Conservation (phyloP, 805 yeast genomes). For the Brettanomyces nanus region DNA sequence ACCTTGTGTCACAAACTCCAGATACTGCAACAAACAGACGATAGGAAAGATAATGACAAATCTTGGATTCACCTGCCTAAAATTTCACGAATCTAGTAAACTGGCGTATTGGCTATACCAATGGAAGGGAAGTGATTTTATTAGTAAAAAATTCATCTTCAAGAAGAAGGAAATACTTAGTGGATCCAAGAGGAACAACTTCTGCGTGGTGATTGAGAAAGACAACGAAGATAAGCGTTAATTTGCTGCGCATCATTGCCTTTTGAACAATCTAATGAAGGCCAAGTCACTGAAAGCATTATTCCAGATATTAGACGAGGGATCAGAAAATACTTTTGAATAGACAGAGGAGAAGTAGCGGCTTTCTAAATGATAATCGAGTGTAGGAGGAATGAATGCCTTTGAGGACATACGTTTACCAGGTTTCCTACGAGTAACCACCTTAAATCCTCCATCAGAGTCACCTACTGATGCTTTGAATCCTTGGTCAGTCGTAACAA, state of each 20-base stretch:
- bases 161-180: conserved; percentile 43
- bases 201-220: conserved; percentile 37
- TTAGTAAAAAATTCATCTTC: conserved; percentile 12
- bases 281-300: neutral
- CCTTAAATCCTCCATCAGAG: conserved; percentile 15
- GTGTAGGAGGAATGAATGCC: neutral
- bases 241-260: no score
- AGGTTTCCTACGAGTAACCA: conserved; percentile 9
- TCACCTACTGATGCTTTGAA: no score
- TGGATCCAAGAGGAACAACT: conserved; percentile 63
- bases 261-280: neutral
- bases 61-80: conserved; percentile 49
- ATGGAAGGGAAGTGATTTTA: conserved; percentile 30
- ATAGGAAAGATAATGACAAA: conserved; percentile 33
- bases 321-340: neutral
- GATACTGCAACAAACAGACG: conserved; percentile 44
- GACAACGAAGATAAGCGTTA: no score
- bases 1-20: conserved; percentile 77
- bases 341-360: conserved; percentile 10
- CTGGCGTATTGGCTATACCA: conserved; percentile 64
- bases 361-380: conserved; percentile 11
- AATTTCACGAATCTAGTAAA: conserved; percentile 56
- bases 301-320: neutral
- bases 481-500: neutral
- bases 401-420: conserved; percentile 6